Evolutionary conservation across 2,329 filamentous ascomycete genomes (phyloP).

Genomic region (Grosmannia clavigera): DNA sequence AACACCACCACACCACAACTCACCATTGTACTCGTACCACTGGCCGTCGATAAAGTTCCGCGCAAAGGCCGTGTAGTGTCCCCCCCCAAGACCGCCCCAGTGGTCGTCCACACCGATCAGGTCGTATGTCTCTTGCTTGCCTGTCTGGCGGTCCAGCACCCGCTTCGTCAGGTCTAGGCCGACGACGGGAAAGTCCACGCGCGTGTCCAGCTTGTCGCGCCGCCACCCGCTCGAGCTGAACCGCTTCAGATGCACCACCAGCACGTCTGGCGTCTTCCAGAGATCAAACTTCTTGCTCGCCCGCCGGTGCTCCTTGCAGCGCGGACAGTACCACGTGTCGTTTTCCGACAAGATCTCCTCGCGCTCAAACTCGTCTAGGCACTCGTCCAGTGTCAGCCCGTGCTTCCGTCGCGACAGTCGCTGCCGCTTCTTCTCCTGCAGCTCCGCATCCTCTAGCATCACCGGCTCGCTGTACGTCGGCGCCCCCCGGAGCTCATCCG

Average conservation of each 20-base stretch:
- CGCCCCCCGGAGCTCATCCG: slow-evolving; percentile 43
- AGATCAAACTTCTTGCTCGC: slow-evolving; percentile 95
- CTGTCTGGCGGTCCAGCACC: slow-evolving; percentile 67
- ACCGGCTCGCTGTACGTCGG: slow-evolving; percentile 46
- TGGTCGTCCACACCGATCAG: slow-evolving; percentile 94
- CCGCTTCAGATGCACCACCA: slow-evolving; percentile 89
- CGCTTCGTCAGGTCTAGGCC: slow-evolving; percentile 70
- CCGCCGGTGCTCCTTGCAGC: slow-evolving; percentile 85
- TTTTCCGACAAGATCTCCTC: slow-evolving; percentile 88
- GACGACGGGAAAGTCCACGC: slow-evolving; percentile 84
- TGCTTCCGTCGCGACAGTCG: slow-evolving; percentile 56
- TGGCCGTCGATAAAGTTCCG: slow-evolving; percentile 80
- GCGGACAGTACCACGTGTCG: slow-evolving; percentile 94
- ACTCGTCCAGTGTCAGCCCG: slow-evolving; percentile 79
- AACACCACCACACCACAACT: slow-evolving; percentile 16
- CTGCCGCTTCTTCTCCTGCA: slow-evolving; percentile 49
- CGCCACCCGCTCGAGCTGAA: slow-evolving; percentile 78
- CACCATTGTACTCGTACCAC: slow-evolving; percentile 98
- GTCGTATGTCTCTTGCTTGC: slow-evolving; percentile 78
- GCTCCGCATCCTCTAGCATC: slow-evolving; percentile 36
- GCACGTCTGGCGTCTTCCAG: slow-evolving; percentile 91
- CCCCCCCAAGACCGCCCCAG: slow-evolving; percentile 82
- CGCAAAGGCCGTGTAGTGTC: slow-evolving; percentile 90
- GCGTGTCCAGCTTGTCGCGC: slow-evolving; percentile 80
- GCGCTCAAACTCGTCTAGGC: slow-evolving; percentile 87